Percentiles rank a stretch among this genome's conserved stretches.
These are phyloP conservation scores for Pichia sp. DNA, from an alignment of 1,139 yeast genomes.

Conservation along the genomic window DNA sequence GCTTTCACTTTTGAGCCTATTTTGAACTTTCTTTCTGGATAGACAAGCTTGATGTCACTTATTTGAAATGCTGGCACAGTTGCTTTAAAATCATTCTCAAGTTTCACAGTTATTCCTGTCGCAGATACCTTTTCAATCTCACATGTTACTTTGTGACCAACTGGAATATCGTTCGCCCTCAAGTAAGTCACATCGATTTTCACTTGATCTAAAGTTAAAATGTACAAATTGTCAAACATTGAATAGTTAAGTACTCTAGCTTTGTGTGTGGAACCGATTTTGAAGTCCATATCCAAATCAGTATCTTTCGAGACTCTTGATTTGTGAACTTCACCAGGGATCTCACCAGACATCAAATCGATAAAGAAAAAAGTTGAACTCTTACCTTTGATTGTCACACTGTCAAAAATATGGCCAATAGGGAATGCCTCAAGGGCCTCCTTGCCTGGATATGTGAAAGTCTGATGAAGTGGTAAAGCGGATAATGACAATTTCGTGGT, in stretches of 20 bases:
- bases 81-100: slow-evolving; percentile 67
- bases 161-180: slow-evolving; percentile 64
- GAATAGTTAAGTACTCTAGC: slow-evolving; percentile 78
- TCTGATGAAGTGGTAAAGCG: slow-evolving; percentile 50
- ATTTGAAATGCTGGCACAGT: slow-evolving; percentile 71
- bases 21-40: slow-evolving; percentile 90
- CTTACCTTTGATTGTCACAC: slow-evolving; percentile 52
- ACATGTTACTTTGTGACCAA: slow-evolving; percentile 61
- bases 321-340: slow-evolving; percentile 66
- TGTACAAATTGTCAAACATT: slow-evolving; percentile 58
- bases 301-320: slow-evolving; percentile 61
- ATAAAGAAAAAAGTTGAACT: slow-evolving; percentile 55
- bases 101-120: slow-evolving; percentile 62
- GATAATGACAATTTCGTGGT: slow-evolving; percentile 62
- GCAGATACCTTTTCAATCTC: slow-evolving; percentile 62
- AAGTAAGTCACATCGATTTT: slow-evolving; percentile 62
- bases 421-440: slow-evolving; percentile 66
- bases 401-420: slow-evolving; percentile 65
- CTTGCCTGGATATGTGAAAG: slow-evolving; percentile 27
- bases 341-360: slow-evolving; percentile 50
- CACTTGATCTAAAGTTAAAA: slow-evolving; percentile 64
- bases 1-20: slow-evolving; percentile 76
- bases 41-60: slow-evolving; percentile 76
- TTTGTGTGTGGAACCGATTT: slow-evolving; percentile 58
- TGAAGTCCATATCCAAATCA: slow-evolving; percentile 48